phyloP scores from a whole-genome alignment of 1,139 yeast genomes.

The Magnusiomyces fungicola region DNA sequence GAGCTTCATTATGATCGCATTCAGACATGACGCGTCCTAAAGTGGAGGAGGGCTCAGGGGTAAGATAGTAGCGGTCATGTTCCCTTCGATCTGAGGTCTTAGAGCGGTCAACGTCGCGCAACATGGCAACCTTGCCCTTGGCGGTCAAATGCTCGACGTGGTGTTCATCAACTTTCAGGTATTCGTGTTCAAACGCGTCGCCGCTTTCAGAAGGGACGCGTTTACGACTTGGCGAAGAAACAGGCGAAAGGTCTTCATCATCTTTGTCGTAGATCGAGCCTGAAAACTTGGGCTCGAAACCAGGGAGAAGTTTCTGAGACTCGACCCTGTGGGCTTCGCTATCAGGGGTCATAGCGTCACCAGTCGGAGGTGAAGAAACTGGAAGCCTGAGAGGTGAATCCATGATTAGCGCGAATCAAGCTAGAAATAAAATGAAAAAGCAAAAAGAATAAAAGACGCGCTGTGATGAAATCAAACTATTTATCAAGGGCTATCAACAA shows the following conservation, averaged over 20 bases:
- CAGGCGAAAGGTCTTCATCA: too few relatives aligned
- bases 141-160: not conserved
- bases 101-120: not conserved
- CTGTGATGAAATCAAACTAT: not conserved
- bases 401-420: too few relatives aligned
- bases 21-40: conserved; percentile 20
- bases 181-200: not conserved
- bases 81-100: conserved; percentile 9
- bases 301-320: conserved; percentile 8
- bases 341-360: not conserved
- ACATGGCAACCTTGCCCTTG: not conserved
- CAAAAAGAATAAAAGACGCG: not conserved
- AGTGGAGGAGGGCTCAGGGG: conserved; percentile 27
- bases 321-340: not conserved
- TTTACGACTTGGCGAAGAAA: not conserved
- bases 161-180: not conserved
- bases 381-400: not conserved
- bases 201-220: conserved; percentile 7
- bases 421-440: not conserved
- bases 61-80: conserved; percentile 21
- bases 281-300: conserved; percentile 10
- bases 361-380: not conserved
- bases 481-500: not conserved
- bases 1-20: conserved; percentile 14
- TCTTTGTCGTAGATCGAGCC: not conserved